phyloP scores from a whole-genome alignment of 108 stramenopile species.

The Bacterosira constricta region DNA sequence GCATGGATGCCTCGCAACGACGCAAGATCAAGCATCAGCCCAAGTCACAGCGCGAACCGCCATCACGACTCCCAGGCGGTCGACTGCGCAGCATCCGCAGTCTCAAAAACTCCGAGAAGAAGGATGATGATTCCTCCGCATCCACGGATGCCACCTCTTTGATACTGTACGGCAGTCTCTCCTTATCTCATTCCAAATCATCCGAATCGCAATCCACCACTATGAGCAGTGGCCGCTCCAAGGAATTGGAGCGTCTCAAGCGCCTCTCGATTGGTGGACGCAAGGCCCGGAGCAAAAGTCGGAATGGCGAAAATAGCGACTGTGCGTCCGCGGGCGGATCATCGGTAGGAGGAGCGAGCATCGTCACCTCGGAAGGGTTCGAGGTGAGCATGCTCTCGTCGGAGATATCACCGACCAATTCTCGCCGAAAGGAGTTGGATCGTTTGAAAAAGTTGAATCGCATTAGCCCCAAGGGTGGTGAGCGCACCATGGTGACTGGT shows the following conservation, averaged over 20 bases:
- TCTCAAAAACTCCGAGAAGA: neutral
- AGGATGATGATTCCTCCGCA: neutral
- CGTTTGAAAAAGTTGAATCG: neutral
- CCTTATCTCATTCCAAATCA: neutral
- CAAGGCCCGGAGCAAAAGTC: no score
- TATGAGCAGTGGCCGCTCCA: neutral
- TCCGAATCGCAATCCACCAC: neutral
- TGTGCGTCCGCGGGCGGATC: no score
- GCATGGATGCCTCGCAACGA: neutral
- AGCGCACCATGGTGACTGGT: no score
- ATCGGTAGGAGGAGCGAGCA: no score
- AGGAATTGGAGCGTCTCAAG: constrained; percentile 4
- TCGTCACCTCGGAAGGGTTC: neutral
- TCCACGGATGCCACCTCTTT: neutral
- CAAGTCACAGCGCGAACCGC: neutral
- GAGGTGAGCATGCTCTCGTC: no score
- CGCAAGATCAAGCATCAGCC: neutral
- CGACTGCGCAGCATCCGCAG: neutral
- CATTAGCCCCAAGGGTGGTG: neutral
- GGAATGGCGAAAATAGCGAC: no score
- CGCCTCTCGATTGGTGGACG: neutral
- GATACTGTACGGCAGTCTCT: neutral
- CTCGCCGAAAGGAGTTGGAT: neutral
- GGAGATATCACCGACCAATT: neutral
- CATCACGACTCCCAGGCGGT: neutral